These are phyloP conservation scores for Zymoseptoria brevis DNA, from an alignment of 2,329 filamentous ascomycete genomes.

Conservation along the genomic window DNA sequence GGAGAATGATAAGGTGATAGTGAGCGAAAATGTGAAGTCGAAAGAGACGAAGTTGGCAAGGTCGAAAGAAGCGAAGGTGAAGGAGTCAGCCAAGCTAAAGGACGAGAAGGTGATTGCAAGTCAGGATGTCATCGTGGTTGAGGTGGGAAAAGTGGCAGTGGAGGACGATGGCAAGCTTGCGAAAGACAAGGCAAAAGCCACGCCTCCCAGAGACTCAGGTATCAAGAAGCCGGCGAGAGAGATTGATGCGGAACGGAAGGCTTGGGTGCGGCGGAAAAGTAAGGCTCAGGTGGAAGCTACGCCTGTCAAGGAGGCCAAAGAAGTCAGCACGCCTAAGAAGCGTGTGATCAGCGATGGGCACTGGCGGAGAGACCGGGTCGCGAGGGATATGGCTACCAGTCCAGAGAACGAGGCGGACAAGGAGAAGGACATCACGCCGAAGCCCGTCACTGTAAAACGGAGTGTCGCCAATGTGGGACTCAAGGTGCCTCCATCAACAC, in stretches of 20 bases:
- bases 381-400: slow-evolving; percentile 17
- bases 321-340: slow-evolving; percentile 68
- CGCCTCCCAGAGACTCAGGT: slow-evolving; percentile 1
- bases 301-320: slow-evolving; percentile 39
- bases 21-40: slow-evolving; percentile 4
- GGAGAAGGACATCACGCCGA: slow-evolving; percentile 22
- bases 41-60: neutral
- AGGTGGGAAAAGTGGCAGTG: slow-evolving; percentile 7
- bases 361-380: slow-evolving; percentile 47
- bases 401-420: slow-evolving; percentile 13
- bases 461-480: slow-evolving; percentile 27
- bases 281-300: slow-evolving; percentile 34
- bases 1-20: slow-evolving; percentile 22
- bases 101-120: neutral
- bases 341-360: slow-evolving; percentile 88
- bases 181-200: slow-evolving; percentile 5
- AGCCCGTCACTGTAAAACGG: slow-evolving; percentile 22
- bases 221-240: slow-evolving; percentile 20
- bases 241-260: slow-evolving; percentile 27
- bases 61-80: neutral
- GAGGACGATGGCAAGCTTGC: slow-evolving; percentile 8
- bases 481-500: slow-evolving; percentile 27
- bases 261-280: slow-evolving; percentile 30
- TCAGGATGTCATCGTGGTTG: slow-evolving; percentile 15
- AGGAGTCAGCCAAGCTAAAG: slow-evolving; percentile 4